Base-by-base conservation (phyloP, 164 flowering plant species). In the Piper betle region DNA sequence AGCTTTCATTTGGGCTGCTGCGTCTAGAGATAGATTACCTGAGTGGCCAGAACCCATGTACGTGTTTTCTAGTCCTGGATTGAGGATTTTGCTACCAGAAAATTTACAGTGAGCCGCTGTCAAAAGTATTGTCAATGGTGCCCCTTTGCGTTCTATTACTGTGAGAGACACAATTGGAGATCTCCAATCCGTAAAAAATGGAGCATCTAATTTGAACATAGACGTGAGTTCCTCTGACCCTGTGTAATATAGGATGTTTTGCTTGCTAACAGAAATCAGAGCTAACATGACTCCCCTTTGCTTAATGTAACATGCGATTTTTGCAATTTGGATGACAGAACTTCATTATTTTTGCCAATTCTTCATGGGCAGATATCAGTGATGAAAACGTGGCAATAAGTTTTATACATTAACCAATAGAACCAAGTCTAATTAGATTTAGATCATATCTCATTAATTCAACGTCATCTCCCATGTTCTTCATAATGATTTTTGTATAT, bases 21-120 rank as follows among this genome's bases (percentile, higher is more conserved):
- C 98, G 58, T 92, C 98, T 18, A 80, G 82, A 33, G 96, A 87
- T 69, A 69, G 42, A 1, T 80, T 92, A 9, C 98, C 98, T 17
- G 97, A 89, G 33, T 92, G 98, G 98, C 98, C 98, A 20, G 96
- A 87, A 60, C 98, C 98, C 54, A 86, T 92, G 96, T 90, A 89
- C 67, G 97, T 87, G 11, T 89, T 92, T 78, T 77, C 83, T 62
- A 80, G 73, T n/a, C 91, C 97, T 8, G 85, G 86, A 63, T 65
- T 92, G 65, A 92, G 78, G 76, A 78, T 92, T 25, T 48, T 80
- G 59, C 63, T 92, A 56, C 69, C 86, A 8, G 72, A 60, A 53
- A 66, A 75, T 72, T 62, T 61, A 13, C 87, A 81, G 4, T 92
- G 83, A 82, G 85, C 87, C 66, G 97, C 98, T 61, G 97, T 71